Percentiles rank a stretch among this genome's conserved stretches.
These are phyloP conservation scores for Pilatotrama ljubarskyi DNA, from an alignment of 768 basidiomycete species.

Conservation along the genomic window DNA sequence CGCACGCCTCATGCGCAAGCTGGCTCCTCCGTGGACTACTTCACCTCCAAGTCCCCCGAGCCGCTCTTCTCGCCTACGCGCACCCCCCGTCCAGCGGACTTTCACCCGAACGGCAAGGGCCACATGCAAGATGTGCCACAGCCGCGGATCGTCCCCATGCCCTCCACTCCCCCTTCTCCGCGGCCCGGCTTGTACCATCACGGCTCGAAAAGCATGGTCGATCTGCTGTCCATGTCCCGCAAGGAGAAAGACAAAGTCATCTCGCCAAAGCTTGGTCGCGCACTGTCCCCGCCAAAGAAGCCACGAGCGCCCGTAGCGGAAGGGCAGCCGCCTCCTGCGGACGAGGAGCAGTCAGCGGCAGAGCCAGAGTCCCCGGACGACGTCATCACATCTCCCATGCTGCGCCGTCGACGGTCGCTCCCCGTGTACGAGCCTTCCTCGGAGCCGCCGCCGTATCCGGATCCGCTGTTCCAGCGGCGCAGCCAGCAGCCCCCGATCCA, in stretches of 20 bases:
- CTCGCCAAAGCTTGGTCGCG: constrained; percentile 19
- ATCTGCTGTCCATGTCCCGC: constrained; percentile 39
- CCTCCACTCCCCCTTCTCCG: constrained; percentile 22
- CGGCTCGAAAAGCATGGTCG: constrained; percentile 64
- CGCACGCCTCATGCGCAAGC: constrained; percentile 13
- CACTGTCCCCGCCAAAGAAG: constrained; percentile 6
- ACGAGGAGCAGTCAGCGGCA: not conserved
- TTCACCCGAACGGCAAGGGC: not conserved
- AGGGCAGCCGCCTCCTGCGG: not conserved
- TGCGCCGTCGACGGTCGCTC: constrained; percentile 68
- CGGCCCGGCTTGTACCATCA: constrained; percentile 55
- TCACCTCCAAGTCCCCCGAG: constrained; percentile 25
- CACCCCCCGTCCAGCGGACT: constrained; percentile 30
- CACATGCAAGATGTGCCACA: constrained; percentile 1
- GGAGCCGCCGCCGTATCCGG: constrained; percentile 70
- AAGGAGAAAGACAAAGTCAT: constrained; percentile 24
- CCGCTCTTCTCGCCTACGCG: constrained; percentile 17
- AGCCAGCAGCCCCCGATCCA: constrained; percentile 33
- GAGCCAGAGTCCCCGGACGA: constrained; percentile 18
- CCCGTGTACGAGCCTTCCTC: constrained; percentile 61
- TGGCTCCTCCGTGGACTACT: constrained; percentile 30
- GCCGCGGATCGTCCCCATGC: constrained; percentile 30
- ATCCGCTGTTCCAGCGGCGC: constrained; percentile 36
- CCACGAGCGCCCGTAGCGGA: constrained; percentile 4
- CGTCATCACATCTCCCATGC: constrained; percentile 34